Base-by-base conservation (phyloP, 2,329 filamentous ascomycete genomes). In the Cytospora chrysosperma region DNA sequence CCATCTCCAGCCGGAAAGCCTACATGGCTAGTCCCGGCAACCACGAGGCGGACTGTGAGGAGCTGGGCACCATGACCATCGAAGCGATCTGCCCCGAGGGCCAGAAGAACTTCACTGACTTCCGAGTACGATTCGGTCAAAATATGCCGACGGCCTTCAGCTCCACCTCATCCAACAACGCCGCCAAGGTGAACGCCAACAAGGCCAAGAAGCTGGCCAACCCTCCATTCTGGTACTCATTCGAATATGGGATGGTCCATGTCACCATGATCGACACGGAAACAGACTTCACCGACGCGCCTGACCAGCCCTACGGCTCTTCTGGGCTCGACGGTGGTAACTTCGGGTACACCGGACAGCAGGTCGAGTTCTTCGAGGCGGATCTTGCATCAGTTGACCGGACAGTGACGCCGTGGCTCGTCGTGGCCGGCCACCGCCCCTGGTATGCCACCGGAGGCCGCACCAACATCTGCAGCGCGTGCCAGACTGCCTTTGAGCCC, bases 91-190 rank as follows among this genome's bases (percentile, higher is more conserved):
- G 82, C 67, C 78, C 79, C 0, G 72, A 75, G 2, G 84, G 84
- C 7, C 84, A 87, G 70, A 80, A 76, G 67, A 87, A 87, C 72
- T 87, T 87, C 70, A 86, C 83, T 4, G 84, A 85, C 65, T 86
- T 83, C 72, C 78, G 82, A 76, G 81, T 79, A 66, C 80, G 84
- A 30, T 87, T 84, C 69, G 79, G 80, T 15, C 69, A 75, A 15
- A 82, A 79, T 21, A 82, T 85, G 80, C 82, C 83, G 0, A 77
- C 73, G 0, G 73, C 80, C 0, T 86, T 85, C 67, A 51, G 74
- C 0, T 86, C 83, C 0, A 78, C 76, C 0, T 85, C 83, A 0
- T 61, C 72, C 12, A 74, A 78, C 70, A 69, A 67, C 2, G 71
- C 72, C 0, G 82, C 81, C 1, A 76, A 76, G 52, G 66, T 77